A percentile compares a stretch with the other conserved stretches of the same genome.
phyloP scores from a whole-genome alignment of 1,284 basidiomycete genomes.

The Neolentinus lepideus region DNA sequence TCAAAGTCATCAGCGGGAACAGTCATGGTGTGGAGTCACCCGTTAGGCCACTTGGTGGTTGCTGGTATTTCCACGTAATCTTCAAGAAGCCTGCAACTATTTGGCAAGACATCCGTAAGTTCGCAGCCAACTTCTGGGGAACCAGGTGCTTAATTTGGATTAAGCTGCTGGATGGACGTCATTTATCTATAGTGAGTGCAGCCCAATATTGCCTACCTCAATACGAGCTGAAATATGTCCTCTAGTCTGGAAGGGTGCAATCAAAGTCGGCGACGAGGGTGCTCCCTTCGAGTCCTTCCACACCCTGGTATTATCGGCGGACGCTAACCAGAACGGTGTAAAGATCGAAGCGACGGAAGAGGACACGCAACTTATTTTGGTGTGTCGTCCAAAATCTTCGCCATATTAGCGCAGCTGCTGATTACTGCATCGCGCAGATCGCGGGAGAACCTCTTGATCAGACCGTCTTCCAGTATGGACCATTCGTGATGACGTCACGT shows the following conservation, averaged over 20 bases:
- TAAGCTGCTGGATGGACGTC: conserved; percentile 73
- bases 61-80: conserved; percentile 86
- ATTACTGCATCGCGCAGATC: conserved; percentile 33
- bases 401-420: not conserved
- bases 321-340: conserved; percentile 53
- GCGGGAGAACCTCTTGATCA: conserved; percentile 91
- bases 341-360: conserved; percentile 47
- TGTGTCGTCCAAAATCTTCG: conserved; percentile 20
- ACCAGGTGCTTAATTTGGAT: not conserved
- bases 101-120: conserved; percentile 82
- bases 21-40: conserved; percentile 84
- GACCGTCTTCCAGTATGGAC: conserved; percentile 81
- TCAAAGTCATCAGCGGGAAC: conserved; percentile 88
- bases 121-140: not conserved
- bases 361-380: conserved; percentile 67
- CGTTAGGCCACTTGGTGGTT: conserved; percentile 85
- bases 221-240: conserved; percentile 1
- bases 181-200: conserved; percentile 68
- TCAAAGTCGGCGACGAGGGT: conserved; percentile 51
- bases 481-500: conserved; percentile 78
- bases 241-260: conserved; percentile 60
- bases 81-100: conserved; percentile 61
- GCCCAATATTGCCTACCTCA: not conserved
- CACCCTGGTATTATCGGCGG: conserved; percentile 70
- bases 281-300: conserved; percentile 54